These are phyloP conservation scores for Trichoderma asperellum DNA, from an alignment of 2,329 filamentous ascomycete species.

Conservation along the genomic window DNA sequence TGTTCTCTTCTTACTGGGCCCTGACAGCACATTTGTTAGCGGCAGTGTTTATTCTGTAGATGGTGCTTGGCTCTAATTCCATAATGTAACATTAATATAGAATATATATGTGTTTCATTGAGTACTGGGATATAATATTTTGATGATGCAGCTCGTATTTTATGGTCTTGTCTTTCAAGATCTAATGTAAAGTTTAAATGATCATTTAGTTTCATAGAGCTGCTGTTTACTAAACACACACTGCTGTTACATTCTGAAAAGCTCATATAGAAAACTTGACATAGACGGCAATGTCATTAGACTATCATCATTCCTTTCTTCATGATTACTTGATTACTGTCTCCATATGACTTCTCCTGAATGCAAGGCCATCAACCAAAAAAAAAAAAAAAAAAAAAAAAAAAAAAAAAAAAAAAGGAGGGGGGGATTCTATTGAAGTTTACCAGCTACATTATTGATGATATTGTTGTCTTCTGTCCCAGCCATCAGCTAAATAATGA, in stretches of 20 bases:
- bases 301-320: neutral
- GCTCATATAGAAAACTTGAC: neutral
- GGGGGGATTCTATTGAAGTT: neutral
- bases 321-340: neutral
- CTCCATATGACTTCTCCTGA: neutral
- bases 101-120: neutral
- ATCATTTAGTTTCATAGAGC: neutral
- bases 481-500: neutral
- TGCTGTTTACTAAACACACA: neutral
- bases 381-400: neutral
- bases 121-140: rapidly evolving
- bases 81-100: neutral
- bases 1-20: conserved; percentile 43
- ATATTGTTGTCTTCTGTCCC: neutral
- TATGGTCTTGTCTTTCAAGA: neutral
- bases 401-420: neutral
- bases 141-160: neutral
- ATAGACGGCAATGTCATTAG: neutral
- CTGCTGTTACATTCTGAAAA: neutral
- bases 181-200: neutral
- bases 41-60: conserved; percentile 51
- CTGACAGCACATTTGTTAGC: conserved; percentile 44
- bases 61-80: conserved; percentile 46
- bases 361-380: neutral
- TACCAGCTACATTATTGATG: neutral